Conservation (phyloP, 2,329 filamentous ascomycete genomes). For the Arthrobotrys sinensis region DNA sequence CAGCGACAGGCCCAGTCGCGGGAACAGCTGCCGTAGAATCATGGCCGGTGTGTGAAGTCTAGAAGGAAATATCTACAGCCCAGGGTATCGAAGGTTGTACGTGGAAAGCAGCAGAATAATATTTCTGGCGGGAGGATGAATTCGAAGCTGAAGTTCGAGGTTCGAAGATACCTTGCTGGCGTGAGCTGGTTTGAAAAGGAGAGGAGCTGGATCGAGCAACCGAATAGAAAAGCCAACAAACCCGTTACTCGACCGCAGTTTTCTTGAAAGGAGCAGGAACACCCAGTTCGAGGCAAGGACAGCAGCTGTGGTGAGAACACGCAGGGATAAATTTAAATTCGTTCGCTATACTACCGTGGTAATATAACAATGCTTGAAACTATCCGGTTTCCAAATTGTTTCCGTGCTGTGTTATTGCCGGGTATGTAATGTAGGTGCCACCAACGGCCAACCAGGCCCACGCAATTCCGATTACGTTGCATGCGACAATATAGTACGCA, state of each 20-base stretch:
- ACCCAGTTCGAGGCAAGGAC: constrained; percentile 29
- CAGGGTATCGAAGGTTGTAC: not conserved
- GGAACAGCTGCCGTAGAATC: constrained; percentile 56
- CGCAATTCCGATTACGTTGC: not conserved
- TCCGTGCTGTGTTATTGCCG: constrained; percentile 11
- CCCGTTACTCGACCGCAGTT: not conserved
- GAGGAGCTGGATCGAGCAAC: constrained; percentile 42
- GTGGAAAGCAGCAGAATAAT: not conserved
- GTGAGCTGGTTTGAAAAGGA: constrained; percentile 42
- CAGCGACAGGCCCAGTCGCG: constrained; percentile 49
- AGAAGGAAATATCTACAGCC: constrained; percentile 1
- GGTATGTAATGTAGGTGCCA: not conserved
- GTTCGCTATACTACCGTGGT: not conserved
- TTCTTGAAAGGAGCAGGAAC: constrained; percentile 28
- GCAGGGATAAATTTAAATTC: constrained; percentile 14
- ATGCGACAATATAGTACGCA: not conserved
- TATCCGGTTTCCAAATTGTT: constrained; percentile 21
- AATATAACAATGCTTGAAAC: constrained; percentile 6
- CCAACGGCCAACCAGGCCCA: not conserved
- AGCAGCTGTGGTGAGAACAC: constrained; percentile 7
- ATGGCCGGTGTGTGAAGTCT: constrained; percentile 19
- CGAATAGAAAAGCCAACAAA: constrained; percentile 30
- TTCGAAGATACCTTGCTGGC: constrained; percentile 8
- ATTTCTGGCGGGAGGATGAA: not conserved
- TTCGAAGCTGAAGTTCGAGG: constrained; percentile 2